These are phyloP conservation scores for Herpotrichia juniperi DNA, from an alignment of 2,329 filamentous ascomycete species.

Conservation along the genomic window DNA sequence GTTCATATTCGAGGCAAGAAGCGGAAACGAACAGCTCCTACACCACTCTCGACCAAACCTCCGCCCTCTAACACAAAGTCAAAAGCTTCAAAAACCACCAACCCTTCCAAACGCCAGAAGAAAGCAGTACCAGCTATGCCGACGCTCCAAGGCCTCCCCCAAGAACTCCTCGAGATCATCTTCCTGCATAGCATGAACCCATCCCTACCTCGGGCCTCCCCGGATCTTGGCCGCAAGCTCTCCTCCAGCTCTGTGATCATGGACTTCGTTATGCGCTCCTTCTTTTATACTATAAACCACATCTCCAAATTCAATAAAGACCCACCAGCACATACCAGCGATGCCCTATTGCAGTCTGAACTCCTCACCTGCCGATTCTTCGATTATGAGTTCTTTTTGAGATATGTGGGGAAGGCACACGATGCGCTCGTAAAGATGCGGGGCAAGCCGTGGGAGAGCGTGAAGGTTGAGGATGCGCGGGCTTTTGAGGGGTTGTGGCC, in stretches of 20 bases:
- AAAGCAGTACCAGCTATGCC: conserved; percentile 32
- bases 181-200: conserved; percentile 45
- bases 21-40: conserved; percentile 20
- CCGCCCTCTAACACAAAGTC: neutral
- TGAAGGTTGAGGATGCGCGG: conserved; percentile 27
- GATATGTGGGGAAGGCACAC: conserved; percentile 38
- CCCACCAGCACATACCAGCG: conserved; percentile 23
- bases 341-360: conserved; percentile 31
- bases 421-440: conserved; percentile 31
- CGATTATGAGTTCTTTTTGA: conserved; percentile 42
- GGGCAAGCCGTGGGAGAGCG: conserved; percentile 39
- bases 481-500: conserved; percentile 38
- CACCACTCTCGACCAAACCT: neutral
- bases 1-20: conserved; percentile 41
- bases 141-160: conserved; percentile 40
- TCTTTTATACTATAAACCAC: conserved; percentile 43
- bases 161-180: conserved; percentile 43
- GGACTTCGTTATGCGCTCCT: conserved; percentile 38
- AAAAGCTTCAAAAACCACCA: conserved; percentile 10
- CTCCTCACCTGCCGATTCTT: conserved; percentile 42
- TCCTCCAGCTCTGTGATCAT: conserved; percentile 34
- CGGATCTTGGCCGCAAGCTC: conserved; percentile 36
- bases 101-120: conserved; percentile 15
- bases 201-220: conserved; percentile 37
- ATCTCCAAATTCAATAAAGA: conserved; percentile 30